Evolutionary conservation across 1,284 basidiomycete genomes (phyloP), one percentile per base, ranked within the genome.

Genomic region (Dichomitus squalens): DNA sequence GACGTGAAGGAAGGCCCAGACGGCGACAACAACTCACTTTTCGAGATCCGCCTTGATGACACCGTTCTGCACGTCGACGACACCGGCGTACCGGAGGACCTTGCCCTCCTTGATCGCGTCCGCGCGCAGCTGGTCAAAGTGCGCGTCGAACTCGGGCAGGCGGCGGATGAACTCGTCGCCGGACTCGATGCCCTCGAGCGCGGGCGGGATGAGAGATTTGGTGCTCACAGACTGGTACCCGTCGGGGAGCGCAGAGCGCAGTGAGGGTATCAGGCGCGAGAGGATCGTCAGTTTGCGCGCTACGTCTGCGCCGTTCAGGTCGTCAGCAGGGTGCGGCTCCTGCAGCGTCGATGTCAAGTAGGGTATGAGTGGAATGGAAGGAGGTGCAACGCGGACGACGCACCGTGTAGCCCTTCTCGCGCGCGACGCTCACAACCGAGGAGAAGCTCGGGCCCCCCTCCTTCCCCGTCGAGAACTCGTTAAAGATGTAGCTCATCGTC

Each of bases 401-500:
- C 66, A 93, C 93, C 18, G 96, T 99, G 77, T 96, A 99, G 0
- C 96, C 97, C 66, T 93, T 92, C 67, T 93, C 90, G 56, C 94
- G 90, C 14, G 97, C 97, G 39, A 89, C 75, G 64, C 85, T 85
- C 63, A 99, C 96, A 49, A 99, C 89, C 18, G 93, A 88, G 2
- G 93, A 96, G 76, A 99, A 98, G 36, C 77, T 75, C 0, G 86
- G 85, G 0, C 86, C 85, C 44, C 78, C 81, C 23, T 78, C 74
- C 21, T 76, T 76, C 0, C 83, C 83, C 0, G 82, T 85, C 4
- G 91, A 94, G 73, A 95, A 99, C 65, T 95, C 89, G 77, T 99
- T 99, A 83, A 99, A 99, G 76, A 99, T 98, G 79, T 99, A 99
- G 71, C 91, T 94, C 79, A 99, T 87, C 0, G 96, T 99, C 3